These are phyloP conservation scores for Staphylotrichum longicolle DNA, from an alignment of 495 filamentous ascomycete genomes.

Conservation along the genomic window DNA sequence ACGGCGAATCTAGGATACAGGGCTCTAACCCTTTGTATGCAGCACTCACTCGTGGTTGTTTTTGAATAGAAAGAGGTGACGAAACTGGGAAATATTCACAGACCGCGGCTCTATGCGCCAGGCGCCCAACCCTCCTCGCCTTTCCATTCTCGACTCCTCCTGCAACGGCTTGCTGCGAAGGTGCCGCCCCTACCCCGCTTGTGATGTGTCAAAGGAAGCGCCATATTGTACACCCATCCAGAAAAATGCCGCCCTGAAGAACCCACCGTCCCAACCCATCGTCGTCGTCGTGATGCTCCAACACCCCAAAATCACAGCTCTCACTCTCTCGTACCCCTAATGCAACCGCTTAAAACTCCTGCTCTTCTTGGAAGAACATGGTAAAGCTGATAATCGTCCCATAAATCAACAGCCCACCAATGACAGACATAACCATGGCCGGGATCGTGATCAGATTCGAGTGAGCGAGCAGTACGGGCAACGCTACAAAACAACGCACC, in stretches of 20 bases:
- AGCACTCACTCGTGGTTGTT: not conserved
- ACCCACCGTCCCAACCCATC: not conserved
- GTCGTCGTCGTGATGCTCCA: too few relatives aligned
- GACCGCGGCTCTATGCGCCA: not conserved
- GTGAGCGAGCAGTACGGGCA: constrained; percentile 89
- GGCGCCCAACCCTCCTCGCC: not conserved
- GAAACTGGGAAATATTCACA: not conserved
- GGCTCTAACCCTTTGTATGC: constrained; percentile 14
- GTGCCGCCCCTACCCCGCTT: not conserved
- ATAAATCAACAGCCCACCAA: constrained; percentile 92
- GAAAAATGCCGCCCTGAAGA: constrained; percentile 7
- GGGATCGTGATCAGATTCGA: constrained; percentile 70
- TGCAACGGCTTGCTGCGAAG: not conserved
- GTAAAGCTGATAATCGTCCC: constrained; percentile 96
- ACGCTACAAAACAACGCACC: constrained; percentile 52
- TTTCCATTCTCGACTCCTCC: not conserved
- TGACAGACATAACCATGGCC: constrained; percentile 94
- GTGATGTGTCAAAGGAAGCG: not conserved
- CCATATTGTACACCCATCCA: constrained; percentile 6
- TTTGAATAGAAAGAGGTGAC: too few relatives aligned
- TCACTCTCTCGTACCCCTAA: not conserved
- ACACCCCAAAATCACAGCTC: too few relatives aligned
- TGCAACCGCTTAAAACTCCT: constrained; percentile 60
- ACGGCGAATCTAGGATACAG: constrained; percentile 12
- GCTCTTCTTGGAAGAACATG: constrained; percentile 97